Base-by-base conservation (phyloP, 2,329 filamentous ascomycete genomes). In the Hypoxylon sp. region DNA sequence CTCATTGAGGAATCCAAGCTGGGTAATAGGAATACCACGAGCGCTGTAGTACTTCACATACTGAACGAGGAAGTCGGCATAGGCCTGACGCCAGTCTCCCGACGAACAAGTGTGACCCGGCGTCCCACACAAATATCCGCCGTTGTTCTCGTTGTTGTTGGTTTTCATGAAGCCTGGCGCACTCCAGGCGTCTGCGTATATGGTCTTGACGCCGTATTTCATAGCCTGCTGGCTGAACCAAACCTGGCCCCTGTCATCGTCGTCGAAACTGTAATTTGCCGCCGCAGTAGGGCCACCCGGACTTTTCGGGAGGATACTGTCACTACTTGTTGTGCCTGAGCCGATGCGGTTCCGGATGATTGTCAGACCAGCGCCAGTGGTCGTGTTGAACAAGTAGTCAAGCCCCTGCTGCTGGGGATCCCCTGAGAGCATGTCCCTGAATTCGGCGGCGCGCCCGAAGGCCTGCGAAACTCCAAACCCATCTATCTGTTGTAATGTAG, bases 271-370 rank as follows among this genome's bases (percentile, higher is more conserved):
- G 61, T 86, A 87, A 10, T 79, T 74, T 0, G 84, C 83, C 17
- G 75, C 76, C 2, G 77, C 80, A 1, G 69, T 76, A 1, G 84
- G 81, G 2, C 78, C 77, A 1, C 84, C 84, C 0, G 84, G 83
- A 60, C 76, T 82, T 40, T 74, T 81, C 1, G 84, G 84, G 46
- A 82, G 76, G 67, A 87, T 84, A 17, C 77, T 78, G 22, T 78
- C 77, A 1, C 37, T 55, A 50, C 63, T 75, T 14, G 67, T 75
- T 3, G 74, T 74, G 11, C 77, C 77, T 6, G 80, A 82, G 3
- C 83, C 84, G 50, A 86, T 82, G 0, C 84, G 79, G 68, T 86
- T 86, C 4, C 85, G 82, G 22, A 86, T 76, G 66, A 87, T 86
- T 6, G 82, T 83, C 61, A 87, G 77, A 0, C 85, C 85, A 1